Base-by-base conservation (phyloP, 176 grass and related monocot genomes). In the Aechmea fasciata region DNA sequence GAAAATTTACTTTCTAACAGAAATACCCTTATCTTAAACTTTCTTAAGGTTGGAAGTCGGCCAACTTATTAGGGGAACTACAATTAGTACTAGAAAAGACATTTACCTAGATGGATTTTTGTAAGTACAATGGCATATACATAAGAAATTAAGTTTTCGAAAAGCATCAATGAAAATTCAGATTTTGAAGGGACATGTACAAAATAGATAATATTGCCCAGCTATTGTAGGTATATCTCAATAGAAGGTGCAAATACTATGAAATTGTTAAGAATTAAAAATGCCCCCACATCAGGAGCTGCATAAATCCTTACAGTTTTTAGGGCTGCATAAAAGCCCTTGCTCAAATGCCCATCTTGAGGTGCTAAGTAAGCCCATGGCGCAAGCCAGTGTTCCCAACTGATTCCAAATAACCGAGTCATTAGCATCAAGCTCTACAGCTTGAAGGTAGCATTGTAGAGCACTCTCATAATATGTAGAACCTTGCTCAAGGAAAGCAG, bases 351-450 rank as follows among this genome's bases (percentile, higher is more conserved):
- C 86, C 88, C 89, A 96, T 82, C 93, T 87, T 71, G 89, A 91
- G 71, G 78, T 83, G 68, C 83, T 91, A 69, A 92, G 77, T 72
- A 88, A 87, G 71, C 93, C 89, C 85, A 92, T 96, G 10, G 77
- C 80, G 82, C 93, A 96, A 68, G 89, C 90, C n/a, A 96, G 82
- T 26, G 93, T 92, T 73, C 93, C 93, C 61, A 92, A 73, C 71
- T 89, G 83, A 84, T 96, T 96, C 93, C 93, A 96, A 66, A 96
- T 81, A 85, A 96, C 89, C 55, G 88, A 91, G 83, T 96, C 93
- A 77, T 86, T 84, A 74, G 81, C 64, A 76, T 96, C 93, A 81
- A 96, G 89, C 68, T 96, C 93, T 73, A 85, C 86, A 69, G 93
- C 93, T 87, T 92, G 86, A 69, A 96, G 76, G 77, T 89, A 96